Base-by-base conservation (phyloP, 2,329 filamentous ascomycete species). In the Colletotrichum paranaense region DNA sequence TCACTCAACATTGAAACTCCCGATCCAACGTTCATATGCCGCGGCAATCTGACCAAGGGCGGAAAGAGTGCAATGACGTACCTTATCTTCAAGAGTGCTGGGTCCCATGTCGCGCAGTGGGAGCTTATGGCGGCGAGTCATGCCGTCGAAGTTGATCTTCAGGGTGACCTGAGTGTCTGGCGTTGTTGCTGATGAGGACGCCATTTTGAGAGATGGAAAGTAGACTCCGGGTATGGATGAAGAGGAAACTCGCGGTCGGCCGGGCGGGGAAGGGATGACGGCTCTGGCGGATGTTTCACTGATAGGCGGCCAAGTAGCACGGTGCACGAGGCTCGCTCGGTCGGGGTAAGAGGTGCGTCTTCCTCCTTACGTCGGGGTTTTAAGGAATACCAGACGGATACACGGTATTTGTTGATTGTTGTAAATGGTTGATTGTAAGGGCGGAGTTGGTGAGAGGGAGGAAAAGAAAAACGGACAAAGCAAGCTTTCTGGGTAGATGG, bases 41-140 rank as follows among this genome's bases (percentile, higher is more conserved):
- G 22, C 16, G 58, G 22, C 19, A 46, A 24, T 26, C 26, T 24
- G 52, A 16, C 38, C 9, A 49, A 46, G 35, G 58, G 56, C 24
- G 24, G 24, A 26, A 28, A 60, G 70, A 70, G 46, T 60, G 24
- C 72, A 53, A 75, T 79, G 77, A 89, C 93, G 81, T 90, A 98
- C 97, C 91, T 96, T 97, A 79, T 91, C 87, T 78, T 95, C 94
- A 52, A 99, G 90, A 59, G 91, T 88, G 76, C 86, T 87, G 62
- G 93, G 91, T 75, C 91, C 91, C 69, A 98, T 92, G 77, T 98
- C 96, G 81, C 92, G 92, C 80, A 98, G 89, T 68, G 95, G 93
- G 76, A 98, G 89, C 89, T 97, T 98, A 86, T 97, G 94, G 78
- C 95, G 93, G 79, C 93, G 92, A 79, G 92, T 93, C 79, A 85